Percentiles rank a stretch among this genome's conserved stretches.
phyloP scores from a whole-genome alignment of 1,139 yeast species.

The Saccharomycopsis crataegensis region DNA sequence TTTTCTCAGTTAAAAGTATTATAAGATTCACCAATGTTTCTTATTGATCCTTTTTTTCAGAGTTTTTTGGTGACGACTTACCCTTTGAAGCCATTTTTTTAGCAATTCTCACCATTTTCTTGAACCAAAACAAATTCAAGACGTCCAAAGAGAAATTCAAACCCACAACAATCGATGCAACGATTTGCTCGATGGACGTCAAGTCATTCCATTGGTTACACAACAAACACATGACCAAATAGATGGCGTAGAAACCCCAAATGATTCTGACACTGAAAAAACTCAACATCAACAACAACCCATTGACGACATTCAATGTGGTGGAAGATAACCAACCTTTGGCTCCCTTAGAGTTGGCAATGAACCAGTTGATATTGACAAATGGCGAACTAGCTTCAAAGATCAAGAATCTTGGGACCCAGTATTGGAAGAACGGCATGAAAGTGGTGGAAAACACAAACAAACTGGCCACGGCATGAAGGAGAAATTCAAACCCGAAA shows the following conservation, averaged over 20 bases:
- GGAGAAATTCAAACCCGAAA: slow-evolving; percentile 75
- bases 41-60: background rate
- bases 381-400: slow-evolving; percentile 94
- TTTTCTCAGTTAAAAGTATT: too few relatives aligned
- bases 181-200: slow-evolving; percentile 29
- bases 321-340: slow-evolving; percentile 61
- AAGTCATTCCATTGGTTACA: slow-evolving; percentile 32
- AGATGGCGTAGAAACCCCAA: slow-evolving; percentile 81
- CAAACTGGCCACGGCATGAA: slow-evolving; percentile 79
- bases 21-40: too few relatives aligned
- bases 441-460: slow-evolving; percentile 57
- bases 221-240: slow-evolving; percentile 28
- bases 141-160: slow-evolving; percentile 59
- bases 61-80: background rate
- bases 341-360: slow-evolving; percentile 38
- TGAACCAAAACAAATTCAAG: slow-evolving; percentile 60
- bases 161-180: slow-evolving; percentile 37
- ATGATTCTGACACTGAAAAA: slow-evolving; percentile 75
- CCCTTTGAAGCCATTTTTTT: slow-evolving; percentile 33
- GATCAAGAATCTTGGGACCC: slow-evolving; percentile 74
- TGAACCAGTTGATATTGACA: slow-evolving; percentile 89
- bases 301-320: slow-evolving; percentile 65
- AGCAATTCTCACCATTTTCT: slow-evolving; percentile 77
- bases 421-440: slow-evolving; percentile 71
- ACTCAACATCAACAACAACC: slow-evolving; percentile 56